Conservation (phyloP, 2,329 filamentous ascomycete genomes). For the Arthrobotrys entomopaga region DNA sequence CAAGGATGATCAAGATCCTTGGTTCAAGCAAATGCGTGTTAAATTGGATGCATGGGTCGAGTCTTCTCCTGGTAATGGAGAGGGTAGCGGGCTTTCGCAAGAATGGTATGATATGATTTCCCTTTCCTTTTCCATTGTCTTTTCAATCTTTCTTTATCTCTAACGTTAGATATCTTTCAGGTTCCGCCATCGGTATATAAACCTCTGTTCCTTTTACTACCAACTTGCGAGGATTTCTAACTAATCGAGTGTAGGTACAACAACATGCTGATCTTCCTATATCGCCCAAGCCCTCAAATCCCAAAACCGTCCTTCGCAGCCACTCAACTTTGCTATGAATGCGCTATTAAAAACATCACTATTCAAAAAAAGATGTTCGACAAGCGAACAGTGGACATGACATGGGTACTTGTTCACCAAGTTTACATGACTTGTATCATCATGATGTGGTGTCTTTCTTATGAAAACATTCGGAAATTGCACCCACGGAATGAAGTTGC, state of each 20-base stretch:
- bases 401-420: conserved; percentile 90
- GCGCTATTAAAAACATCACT: conserved; percentile 81
- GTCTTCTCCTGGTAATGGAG: conserved; percentile 76
- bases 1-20: conserved; percentile 81
- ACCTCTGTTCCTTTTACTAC: conserved; percentile 66
- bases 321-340: conserved; percentile 83
- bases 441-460: conserved; percentile 89
- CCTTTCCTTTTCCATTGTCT: conserved; percentile 1
- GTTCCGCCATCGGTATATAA: conserved; percentile 66
- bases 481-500: conserved; percentile 81
- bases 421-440: conserved; percentile 93
- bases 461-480: conserved; percentile 78
- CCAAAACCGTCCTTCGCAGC: conserved; percentile 83
- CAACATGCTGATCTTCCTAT: conserved; percentile 87
- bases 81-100: conserved; percentile 77
- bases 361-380: conserved; percentile 83
- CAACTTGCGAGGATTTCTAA: conserved; percentile 60
- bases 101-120: conserved; percentile 72
- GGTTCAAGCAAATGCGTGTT: conserved; percentile 82
- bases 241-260: conserved; percentile 70
- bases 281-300: conserved; percentile 90
- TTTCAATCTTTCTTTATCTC: conserved; percentile 10
- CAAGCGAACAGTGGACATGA: conserved; percentile 80
- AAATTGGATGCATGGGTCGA: conserved; percentile 84
- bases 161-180: conserved; percentile 62